Evolutionary conservation across 306 rosid species (phyloP).

Genomic region (Clitoria ternatea): DNA sequence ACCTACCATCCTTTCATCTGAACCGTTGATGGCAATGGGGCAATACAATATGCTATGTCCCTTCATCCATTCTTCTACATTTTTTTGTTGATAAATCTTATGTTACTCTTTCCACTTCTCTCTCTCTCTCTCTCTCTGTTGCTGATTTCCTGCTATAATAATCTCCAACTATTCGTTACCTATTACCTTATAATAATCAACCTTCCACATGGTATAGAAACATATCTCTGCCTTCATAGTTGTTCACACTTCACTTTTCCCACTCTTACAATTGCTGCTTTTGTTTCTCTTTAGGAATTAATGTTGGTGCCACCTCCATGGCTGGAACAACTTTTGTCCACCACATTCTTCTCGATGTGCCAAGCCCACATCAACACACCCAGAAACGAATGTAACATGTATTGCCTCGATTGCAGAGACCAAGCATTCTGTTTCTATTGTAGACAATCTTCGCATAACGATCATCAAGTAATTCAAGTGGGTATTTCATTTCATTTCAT

Average conservation of each 20-base stretch:
- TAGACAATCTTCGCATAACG: conserved; percentile 50
- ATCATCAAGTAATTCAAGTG: conserved; percentile 68
- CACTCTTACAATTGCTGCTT: not conserved
- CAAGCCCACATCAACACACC: conserved; percentile 34
- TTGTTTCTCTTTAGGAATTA: conserved; percentile 29
- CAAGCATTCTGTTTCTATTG: conserved; percentile 55
- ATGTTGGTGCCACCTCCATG: conserved; percentile 49
- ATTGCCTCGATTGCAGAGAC: conserved; percentile 49
- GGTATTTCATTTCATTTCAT: not conserved
- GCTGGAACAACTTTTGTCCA: conserved; percentile 50
- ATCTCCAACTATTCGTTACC: conserved; percentile 4
- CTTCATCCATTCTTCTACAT: conserved; percentile 21
- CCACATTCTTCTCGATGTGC: conserved; percentile 48
- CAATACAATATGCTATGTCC: conserved; percentile 19
- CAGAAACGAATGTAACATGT: conserved; percentile 71
- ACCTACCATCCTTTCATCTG: conserved; percentile 33
- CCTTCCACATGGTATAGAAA: conserved; percentile 27
- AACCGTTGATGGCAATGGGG: conserved; percentile 26
- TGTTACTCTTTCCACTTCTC: conserved; percentile 32
- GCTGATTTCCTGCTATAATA: not conserved
- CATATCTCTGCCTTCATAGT: not conserved
- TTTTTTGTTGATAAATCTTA: conserved; percentile 30
- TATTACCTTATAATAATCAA: not conserved
- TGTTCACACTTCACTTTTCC: not conserved
- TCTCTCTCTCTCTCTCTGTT: not conserved